Evolutionary conservation across 2,329 filamentous ascomycete genomes (phyloP).

Genomic region (Pseudogymnoascus sp.): DNA sequence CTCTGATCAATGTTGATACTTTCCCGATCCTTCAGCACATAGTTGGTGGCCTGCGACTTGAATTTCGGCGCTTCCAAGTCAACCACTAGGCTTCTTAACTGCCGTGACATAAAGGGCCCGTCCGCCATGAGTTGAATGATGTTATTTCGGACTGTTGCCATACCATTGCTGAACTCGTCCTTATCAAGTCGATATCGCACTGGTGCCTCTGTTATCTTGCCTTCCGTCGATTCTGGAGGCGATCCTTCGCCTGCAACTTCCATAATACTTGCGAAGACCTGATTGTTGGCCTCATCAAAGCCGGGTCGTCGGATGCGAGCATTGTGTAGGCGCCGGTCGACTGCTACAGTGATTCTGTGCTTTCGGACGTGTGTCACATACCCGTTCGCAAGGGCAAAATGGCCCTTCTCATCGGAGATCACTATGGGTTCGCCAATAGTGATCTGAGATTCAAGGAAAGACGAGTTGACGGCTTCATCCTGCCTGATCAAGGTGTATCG

Average conservation of each 20-base stretch:
- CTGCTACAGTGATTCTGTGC: constrained; percentile 73
- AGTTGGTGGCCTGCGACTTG: constrained; percentile 55
- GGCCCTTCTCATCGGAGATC: constrained; percentile 89
- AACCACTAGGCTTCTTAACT: constrained; percentile 73
- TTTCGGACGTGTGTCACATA: constrained; percentile 74
- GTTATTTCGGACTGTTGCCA: constrained; percentile 92
- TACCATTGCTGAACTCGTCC: constrained; percentile 96
- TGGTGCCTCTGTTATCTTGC: constrained; percentile 44
- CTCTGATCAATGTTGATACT: constrained; percentile 82
- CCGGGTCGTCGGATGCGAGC: constrained; percentile 65
- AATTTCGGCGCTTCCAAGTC: constrained; percentile 69
- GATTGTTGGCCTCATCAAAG: constrained; percentile 70
- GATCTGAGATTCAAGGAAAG: constrained; percentile 86
- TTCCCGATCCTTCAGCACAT: constrained; percentile 52
- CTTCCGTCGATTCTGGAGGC: constrained; percentile 42
- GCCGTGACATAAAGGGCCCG: constrained; percentile 58
- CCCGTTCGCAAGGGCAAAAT: constrained; percentile 90
- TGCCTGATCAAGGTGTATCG: constrained; percentile 78
- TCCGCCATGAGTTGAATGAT: constrained; percentile 87
- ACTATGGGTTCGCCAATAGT: constrained; percentile 84
- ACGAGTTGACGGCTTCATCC: constrained; percentile 53
- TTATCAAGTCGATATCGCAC: constrained; percentile 83
- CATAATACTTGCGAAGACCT: constrained; percentile 88
- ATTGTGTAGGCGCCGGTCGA: constrained; percentile 85
- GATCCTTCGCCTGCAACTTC: constrained; percentile 58